Conservation (phyloP, 768 basidiomycete species). For the Suillus discolor region DNA sequence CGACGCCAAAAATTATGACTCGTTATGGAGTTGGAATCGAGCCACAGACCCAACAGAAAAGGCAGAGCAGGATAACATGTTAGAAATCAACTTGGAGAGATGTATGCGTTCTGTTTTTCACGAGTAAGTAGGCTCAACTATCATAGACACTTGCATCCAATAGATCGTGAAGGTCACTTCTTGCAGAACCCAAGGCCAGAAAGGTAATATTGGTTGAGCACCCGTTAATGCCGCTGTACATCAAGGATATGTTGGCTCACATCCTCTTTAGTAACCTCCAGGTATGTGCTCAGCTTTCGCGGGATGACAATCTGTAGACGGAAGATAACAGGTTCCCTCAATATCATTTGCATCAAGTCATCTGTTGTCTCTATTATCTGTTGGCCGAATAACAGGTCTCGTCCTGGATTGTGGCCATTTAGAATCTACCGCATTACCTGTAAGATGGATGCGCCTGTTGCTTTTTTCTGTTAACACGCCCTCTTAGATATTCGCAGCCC, state of each 20-base stretch:
- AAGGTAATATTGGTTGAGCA: constrained; percentile 94
- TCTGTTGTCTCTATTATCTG: constrained; percentile 80
- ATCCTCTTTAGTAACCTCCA: constrained; percentile 90
- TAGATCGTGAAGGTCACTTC: constrained; percentile 64
- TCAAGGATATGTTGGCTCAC: constrained; percentile 87
- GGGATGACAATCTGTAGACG: constrained; percentile 4
- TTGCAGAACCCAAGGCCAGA: constrained; percentile 93
- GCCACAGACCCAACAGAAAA: constrained; percentile 56
- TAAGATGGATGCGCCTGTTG: constrained; percentile 39
- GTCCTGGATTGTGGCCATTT: constrained; percentile 93
- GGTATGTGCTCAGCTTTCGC: constrained; percentile 41
- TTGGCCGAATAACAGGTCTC: constrained; percentile 89
- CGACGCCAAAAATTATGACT: constrained; percentile 40
- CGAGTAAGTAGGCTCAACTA: constrained; percentile 55
- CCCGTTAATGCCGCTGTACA: constrained; percentile 79
- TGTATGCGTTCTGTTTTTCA: constrained; percentile 80
- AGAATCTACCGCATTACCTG: constrained; percentile 87
- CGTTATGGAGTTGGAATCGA: constrained; percentile 65
- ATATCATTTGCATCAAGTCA: constrained; percentile 92
- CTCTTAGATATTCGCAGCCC: constrained; percentile 81
- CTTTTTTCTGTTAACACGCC: constrained; percentile 7
- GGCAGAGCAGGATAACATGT: constrained; percentile 72
- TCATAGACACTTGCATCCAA: constrained; percentile 13
- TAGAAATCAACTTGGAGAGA: constrained; percentile 69
- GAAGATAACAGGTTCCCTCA: constrained; percentile 72